phyloP scores from a whole-genome alignment of 768 basidiomycete species.

The Tricholoma sp. region DNA sequence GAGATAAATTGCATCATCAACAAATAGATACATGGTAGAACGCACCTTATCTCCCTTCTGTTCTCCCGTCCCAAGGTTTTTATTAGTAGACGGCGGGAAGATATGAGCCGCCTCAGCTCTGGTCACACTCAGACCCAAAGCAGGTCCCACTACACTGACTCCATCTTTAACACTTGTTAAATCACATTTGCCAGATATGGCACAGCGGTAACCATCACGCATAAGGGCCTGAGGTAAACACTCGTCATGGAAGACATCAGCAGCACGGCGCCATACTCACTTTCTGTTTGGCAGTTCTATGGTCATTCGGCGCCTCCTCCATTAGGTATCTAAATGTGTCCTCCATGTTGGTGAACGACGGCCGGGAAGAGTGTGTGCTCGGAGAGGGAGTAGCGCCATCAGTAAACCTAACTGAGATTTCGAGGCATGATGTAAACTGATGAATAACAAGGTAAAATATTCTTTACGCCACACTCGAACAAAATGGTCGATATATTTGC shows the following conservation, averaged over 20 bases:
- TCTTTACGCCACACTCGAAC: constrained; percentile 3
- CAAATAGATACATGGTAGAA: neutral
- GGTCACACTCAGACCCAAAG: too few relatives aligned
- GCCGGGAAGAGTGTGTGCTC: neutral
- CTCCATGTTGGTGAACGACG: neutral
- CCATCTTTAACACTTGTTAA: neutral
- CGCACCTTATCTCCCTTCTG: neutral
- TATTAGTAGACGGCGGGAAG: neutral
- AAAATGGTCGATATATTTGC: constrained; percentile 2
- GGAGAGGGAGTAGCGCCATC: neutral
- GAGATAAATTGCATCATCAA: neutral
- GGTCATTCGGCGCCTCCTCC: neutral
- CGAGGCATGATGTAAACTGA: too few relatives aligned
- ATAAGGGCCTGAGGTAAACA: constrained; percentile 4
- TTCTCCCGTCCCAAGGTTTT: neutral
- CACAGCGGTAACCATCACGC: constrained; percentile 9
- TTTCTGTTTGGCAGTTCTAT: neutral
- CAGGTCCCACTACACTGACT: too few relatives aligned
- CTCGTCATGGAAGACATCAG: neutral
- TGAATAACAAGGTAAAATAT: too few relatives aligned
- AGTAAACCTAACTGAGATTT: constrained; percentile 2
- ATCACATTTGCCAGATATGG: constrained; percentile 7
- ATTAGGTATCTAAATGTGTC: neutral
- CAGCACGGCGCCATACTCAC: neutral
- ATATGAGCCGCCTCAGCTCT: constrained; percentile 2